phyloP scores from a whole-genome alignment of 1,284 basidiomycete species.

The Cryptococcus sp. region DNA sequence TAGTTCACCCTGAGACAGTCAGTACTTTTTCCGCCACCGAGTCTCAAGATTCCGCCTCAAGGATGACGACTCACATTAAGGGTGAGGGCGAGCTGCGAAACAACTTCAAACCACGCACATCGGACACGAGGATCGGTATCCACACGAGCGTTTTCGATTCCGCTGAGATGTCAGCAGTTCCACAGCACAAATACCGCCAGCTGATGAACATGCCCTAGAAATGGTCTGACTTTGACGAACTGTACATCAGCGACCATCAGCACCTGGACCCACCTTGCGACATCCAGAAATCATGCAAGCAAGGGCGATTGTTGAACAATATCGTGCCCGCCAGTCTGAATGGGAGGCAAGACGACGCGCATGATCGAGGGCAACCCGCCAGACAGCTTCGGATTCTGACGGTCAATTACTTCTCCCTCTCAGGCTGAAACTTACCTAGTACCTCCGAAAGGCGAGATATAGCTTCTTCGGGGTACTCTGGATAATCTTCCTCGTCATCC shows the following conservation, averaged over 20 bases:
- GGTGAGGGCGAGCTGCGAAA: constrained; percentile 78
- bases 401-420: too few species aligned
- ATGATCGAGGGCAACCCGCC: not conserved
- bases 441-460: not conserved
- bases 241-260: not conserved
- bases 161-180: constrained; percentile 53
- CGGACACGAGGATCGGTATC: constrained; percentile 76
- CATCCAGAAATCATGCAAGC: constrained; percentile 30
- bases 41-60: too few species aligned
- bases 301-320: constrained; percentile 24
- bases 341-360: not conserved
- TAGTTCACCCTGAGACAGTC: not conserved
- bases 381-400: not conserved
- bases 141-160: constrained; percentile 63
- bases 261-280: constrained; percentile 8
- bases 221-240: not conserved
- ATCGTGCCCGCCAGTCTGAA: not conserved
- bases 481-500: not conserved
- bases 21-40: too few species aligned
- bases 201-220: constrained; percentile 5
- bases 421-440: not conserved
- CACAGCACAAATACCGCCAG: not conserved
- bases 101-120: constrained; percentile 78
- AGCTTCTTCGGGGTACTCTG: not conserved
- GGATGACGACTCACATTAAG: constrained; percentile 57